Conservation (phyloP, 371 early-diverging fungal species). For the Homolaphlyctis polyrhiza region DNA sequence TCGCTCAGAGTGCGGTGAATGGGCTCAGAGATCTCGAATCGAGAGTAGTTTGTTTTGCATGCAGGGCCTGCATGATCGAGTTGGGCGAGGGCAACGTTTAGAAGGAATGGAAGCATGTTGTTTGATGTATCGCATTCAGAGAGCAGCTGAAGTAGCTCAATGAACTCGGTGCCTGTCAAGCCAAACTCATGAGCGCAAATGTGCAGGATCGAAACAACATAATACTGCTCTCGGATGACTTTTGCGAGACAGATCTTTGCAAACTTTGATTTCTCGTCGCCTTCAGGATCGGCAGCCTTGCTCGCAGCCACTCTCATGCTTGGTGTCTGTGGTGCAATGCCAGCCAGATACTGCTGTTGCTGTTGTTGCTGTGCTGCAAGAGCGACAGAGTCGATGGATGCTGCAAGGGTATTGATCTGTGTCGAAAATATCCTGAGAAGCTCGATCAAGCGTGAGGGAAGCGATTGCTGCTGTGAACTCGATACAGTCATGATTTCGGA, state of each 20-base stretch:
- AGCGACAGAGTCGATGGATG: too few species aligned
- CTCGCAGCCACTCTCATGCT: too few species aligned
- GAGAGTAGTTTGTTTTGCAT: neutral
- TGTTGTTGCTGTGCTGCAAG: too few species aligned
- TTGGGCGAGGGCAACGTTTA: neutral
- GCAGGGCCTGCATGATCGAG: neutral
- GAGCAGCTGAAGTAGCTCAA: neutral
- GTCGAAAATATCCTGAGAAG: too few species aligned
- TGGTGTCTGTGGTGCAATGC: too few species aligned
- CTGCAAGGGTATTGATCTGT: too few species aligned
- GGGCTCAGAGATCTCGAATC: neutral
- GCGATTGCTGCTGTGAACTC: too few species aligned
- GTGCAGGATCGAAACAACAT: neutral
- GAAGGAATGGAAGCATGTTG: neutral
- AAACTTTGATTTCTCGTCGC: too few species aligned
- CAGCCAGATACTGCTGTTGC: too few species aligned
- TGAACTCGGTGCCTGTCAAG: neutral
- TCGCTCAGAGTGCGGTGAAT: neutral
- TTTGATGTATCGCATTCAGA: neutral
- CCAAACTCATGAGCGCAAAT: neutral
- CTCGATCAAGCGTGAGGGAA: too few species aligned
- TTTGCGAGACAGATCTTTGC: too few species aligned
- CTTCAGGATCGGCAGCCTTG: too few species aligned
- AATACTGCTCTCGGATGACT: neutral
- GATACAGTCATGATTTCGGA: conserved; percentile 5